Base-by-base conservation (phyloP, 1,284 basidiomycete species). In the Sanghuangporus baumii region DNA sequence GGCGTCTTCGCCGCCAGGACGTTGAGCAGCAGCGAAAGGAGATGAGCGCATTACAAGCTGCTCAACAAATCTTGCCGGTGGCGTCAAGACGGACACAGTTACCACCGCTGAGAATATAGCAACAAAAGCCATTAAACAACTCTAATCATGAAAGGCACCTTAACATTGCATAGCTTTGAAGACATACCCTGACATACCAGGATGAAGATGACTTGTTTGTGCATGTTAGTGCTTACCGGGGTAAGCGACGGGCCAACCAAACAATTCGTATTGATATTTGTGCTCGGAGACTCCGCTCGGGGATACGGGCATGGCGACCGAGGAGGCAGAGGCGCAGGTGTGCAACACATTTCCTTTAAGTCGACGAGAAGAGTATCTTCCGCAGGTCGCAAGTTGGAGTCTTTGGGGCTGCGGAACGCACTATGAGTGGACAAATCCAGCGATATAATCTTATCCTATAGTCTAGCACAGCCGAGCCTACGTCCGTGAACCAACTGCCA, bases 1-100 rank as follows among this genome's bases (percentile, higher is more conserved):
- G 69, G 52, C 71, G 74, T 36, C 69, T 71, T 12, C 67, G 70
- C 23, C 68, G 69, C 59, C 66, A 58, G 54, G 65, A 43, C 59
- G 54, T n/a, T 63, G 23, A 58, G 20, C 20, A 61, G 36, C 36
- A 36, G 7, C 59, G 50, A 12, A 57, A 31, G 38, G 48, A 36
- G 55, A 55, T 37, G 20, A 58, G 54, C 59, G 43, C 57, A 11
- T 2, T 46, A n/a, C 23, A 46, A 9, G 57, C 57, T 14, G 43
- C 55, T 57, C 55, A 57, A 47, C 43, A 57, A 36, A 20, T 57
- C 38, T 18, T 47, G 40, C 55, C 40, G 23, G 55, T 57, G 55
- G 55, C 43, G 55, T 43, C 55, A 3, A 57, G 38, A 26, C 41
- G 37, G 37, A 41, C 18, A 23, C 40, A 41, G 55, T 20, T 57